Evolutionary conservation across 768 basidiomycete genomes (phyloP).

Genomic region (Leccinum longicurvipes): DNA sequence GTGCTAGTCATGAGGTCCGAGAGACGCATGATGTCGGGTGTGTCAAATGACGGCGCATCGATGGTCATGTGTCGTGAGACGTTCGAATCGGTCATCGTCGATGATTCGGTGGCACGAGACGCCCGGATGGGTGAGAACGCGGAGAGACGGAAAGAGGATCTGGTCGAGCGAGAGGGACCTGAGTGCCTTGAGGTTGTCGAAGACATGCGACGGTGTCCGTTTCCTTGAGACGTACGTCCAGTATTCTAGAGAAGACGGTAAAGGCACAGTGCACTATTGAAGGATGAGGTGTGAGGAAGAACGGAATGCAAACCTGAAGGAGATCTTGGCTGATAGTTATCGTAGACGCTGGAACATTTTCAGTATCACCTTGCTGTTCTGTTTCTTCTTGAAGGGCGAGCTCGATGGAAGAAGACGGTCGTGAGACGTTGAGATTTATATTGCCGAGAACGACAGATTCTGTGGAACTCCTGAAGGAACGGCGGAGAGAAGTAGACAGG

Average conservation of each 20-base stretch:
- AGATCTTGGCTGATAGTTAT: constrained; percentile 29
- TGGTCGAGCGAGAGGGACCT: neutral
- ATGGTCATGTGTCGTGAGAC: neutral
- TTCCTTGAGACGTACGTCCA: constrained; percentile 15
- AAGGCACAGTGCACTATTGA: neutral
- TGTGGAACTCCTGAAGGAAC: constrained; percentile 18
- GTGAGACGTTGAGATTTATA: constrained; percentile 25
- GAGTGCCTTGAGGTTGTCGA: constrained; percentile 22
- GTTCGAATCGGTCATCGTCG: neutral
- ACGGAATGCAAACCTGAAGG: constrained; percentile 21
- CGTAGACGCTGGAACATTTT: constrained; percentile 5
- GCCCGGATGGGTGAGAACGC: constrained; percentile 13
- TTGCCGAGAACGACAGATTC: constrained; percentile 27
- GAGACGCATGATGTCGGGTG: constrained; percentile 15
- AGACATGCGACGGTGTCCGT: constrained; percentile 18
- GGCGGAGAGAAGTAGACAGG: constrained; percentile 21
- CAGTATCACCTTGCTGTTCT: constrained; percentile 7
- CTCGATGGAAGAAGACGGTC: constrained; percentile 19
- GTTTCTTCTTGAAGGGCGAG: constrained; percentile 11
- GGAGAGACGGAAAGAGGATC: constrained; percentile 25
- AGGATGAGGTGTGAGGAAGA: neutral
- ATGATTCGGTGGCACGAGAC: neutral
- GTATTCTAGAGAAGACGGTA: constrained; percentile 16
- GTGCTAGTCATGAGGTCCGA: constrained; percentile 11
- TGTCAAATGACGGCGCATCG: constrained; percentile 5